Evolutionary conservation across 2,329 filamentous ascomycete species (phyloP), one percentile per base, ranked within the genome.

Genomic region (Pseudogymnoascus sp.): DNA sequence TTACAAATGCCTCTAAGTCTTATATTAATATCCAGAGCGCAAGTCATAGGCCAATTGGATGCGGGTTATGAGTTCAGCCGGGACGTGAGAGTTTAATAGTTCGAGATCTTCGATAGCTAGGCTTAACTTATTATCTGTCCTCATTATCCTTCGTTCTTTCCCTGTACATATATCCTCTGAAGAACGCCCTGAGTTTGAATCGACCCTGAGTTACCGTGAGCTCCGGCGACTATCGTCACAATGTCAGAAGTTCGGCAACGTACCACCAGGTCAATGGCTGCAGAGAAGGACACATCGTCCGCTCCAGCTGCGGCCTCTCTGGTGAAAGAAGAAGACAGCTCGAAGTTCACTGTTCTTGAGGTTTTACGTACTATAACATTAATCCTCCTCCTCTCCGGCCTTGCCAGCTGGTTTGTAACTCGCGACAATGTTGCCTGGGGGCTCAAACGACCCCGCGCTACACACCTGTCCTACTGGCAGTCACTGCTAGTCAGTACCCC

Each of bases 371-470:
- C 66, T 0, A 39, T 73, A n/a, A 68, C 67, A 12, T 70, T 72
- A 29, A 4, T 73, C 1, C 4, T 69, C 0, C 59, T 73, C 5
- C 65, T 65, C 1, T 66, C 65, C 17, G 63, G 66, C 35, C 66
- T 68, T 5, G 35, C 71, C 5, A 67, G 65, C 27, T 73, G 72
- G 64, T 69, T 73, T 59, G 64, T 73, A 7, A 73, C 71, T 9
- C 60, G 67, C 33, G 65, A 73, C n/a, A 69, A 65, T 42, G 68
- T 68, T 15, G 38, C 66, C 10, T 72, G 70, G 70, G 66, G 66
- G 6, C 39, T 69, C 3, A 63, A 67, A 42, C 65, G 69, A 33
- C 70, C 71, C 8, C 60, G 63, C 17, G 72, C 68, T 66, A 67
- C 65, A 13, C 60, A 63, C 2, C 15, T 62, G 10, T 67, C 68